These are phyloP conservation scores for Neurospora tetrasperma DNA, from an alignment of 495 filamentous ascomycete genomes.

Conservation along the genomic window DNA sequence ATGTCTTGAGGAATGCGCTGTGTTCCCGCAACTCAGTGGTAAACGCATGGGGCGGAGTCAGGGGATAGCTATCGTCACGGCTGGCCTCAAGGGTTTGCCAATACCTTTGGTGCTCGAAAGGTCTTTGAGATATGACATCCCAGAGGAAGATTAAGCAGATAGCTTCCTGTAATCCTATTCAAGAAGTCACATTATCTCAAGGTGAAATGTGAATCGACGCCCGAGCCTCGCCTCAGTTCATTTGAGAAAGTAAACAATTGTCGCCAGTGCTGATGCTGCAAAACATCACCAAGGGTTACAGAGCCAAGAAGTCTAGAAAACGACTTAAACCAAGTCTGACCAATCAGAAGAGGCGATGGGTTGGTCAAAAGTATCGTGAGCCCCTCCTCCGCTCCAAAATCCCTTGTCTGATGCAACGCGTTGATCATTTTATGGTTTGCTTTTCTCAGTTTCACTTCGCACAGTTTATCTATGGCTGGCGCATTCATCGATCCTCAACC, in stretches of 20 bases:
- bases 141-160: background rate
- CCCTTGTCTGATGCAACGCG: background rate
- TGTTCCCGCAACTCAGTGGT: background rate
- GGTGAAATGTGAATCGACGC: background rate
- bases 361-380: background rate
- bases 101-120: background rate
- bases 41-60: background rate
- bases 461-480: background rate
- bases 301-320: background rate
- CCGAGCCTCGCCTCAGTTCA: background rate
- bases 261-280: background rate
- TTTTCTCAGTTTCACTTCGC: background rate
- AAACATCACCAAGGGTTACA: background rate
- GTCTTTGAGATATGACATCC: background rate
- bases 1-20: background rate
- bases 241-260: background rate
- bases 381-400: background rate
- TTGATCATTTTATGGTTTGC: background rate
- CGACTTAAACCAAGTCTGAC: background rate
- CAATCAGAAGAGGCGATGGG: background rate
- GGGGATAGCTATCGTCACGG: background rate
- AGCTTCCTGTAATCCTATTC: background rate
- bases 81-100: background rate
- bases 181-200: background rate
- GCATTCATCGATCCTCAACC: background rate